phyloP scores from a whole-genome alignment of 2,329 filamentous ascomycete genomes.

The Diaporthe vaccinii region DNA sequence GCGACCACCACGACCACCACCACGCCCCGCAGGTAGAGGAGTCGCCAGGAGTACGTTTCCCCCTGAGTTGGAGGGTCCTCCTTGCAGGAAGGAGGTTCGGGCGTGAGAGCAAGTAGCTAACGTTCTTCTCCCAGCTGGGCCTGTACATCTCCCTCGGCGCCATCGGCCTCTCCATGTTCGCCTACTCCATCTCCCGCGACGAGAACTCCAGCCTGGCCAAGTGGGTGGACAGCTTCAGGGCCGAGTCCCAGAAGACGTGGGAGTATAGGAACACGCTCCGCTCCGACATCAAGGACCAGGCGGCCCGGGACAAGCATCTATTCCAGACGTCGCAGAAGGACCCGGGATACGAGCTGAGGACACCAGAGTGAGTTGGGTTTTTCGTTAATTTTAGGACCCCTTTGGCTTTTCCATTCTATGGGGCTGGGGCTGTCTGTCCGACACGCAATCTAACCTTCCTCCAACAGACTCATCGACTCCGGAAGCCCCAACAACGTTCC shows the following conservation, averaged over 20 bases:
- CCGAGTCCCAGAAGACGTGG: constrained; percentile 63
- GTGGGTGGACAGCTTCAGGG: constrained; percentile 60
- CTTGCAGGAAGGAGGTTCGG: neutral
- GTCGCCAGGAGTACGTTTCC: constrained; percentile 67
- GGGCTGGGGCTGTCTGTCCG: neutral
- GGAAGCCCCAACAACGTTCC: constrained; percentile 66
- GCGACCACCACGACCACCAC: constrained; percentile 57
- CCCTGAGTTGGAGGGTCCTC: too few relatives aligned
- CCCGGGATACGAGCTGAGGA: constrained; percentile 65
- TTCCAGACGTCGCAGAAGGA: constrained; percentile 62
- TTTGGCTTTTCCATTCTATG: too few relatives aligned
- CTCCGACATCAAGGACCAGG: constrained; percentile 67
- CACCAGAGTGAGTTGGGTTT: constrained; percentile 66
- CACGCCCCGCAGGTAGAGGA: constrained; percentile 61
- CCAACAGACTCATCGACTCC: constrained; percentile 62
- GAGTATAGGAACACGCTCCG: constrained; percentile 66
- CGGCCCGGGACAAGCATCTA: constrained; percentile 69
- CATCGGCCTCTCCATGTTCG: constrained; percentile 58
- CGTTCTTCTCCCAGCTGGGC: constrained; percentile 55
- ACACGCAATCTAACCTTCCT: neutral
- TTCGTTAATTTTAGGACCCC: neutral
- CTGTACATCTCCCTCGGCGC: constrained; percentile 62
- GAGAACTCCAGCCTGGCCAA: constrained; percentile 61
- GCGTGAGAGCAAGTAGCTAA: constrained; percentile 21
- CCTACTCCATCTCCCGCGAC: constrained; percentile 67